Base-by-base conservation (phyloP, 108 stramenopile species). In the Aurantiochytrium sp. region DNA sequence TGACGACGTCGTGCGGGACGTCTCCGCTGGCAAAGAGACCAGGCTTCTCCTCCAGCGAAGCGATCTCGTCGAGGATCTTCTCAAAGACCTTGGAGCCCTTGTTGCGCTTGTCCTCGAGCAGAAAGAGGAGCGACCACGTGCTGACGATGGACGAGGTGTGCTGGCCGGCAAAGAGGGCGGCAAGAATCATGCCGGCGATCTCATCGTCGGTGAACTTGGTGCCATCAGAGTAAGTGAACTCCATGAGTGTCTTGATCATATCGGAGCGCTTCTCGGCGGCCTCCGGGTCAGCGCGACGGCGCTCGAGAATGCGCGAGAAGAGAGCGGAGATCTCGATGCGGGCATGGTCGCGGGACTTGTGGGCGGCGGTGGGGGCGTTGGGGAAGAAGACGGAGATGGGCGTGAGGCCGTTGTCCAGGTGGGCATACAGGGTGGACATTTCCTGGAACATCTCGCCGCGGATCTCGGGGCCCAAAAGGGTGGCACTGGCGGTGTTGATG, bases 161-260 rank as follows among this genome's bases (percentile, higher is more conserved):
- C 93, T 99, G 99, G 60, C 99, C 99, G 18, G 99, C 99, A 92
- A 99, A 99, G 88, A 99, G 94, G 42, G 99, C 89, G 5, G 99
- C 99, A 94, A 99, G 98, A 59, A 99, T 88, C 51, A 99, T 92
- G 23, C 99, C 99, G 10, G 97, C 97, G 43, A 99, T 95, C 93
- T 99, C 95, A 89, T 97, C 96, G 57, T 97, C 96, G 5, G 97
- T 98, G 73, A 95, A 92, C 44, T 88, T 88, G 23, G 93, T 93
- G 60, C 98, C 98, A 91, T 98, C 98, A 93, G 98, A 98, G 95
- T 99, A 99, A 89, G 95, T 96, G 89, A 97, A 94, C 88, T 99
- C 98, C 96, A 98, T 98, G 90, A 98, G 99, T 14, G 98, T 93
- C 88, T 95, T 92, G 71, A 99, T 91, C 87, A 99, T 97, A 93